Evolutionary conservation across 2,329 filamentous ascomycete genomes (phyloP).

Genomic region (Beauveria asiatica): DNA sequence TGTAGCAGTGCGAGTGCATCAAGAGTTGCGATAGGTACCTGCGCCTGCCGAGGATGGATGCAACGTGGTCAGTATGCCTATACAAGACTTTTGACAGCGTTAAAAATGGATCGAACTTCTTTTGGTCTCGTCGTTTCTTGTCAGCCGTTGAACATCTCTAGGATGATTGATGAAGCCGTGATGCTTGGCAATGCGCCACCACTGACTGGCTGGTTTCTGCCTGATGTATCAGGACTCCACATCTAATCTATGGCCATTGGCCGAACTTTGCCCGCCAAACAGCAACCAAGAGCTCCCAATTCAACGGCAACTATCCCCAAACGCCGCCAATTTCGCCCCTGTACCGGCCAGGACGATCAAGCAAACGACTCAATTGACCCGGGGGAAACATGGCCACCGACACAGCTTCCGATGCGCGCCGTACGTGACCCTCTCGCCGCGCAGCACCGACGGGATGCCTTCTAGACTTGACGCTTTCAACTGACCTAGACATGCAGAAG

Average conservation of each 20-base stretch:
- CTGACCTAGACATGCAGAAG: conserved; percentile 41
- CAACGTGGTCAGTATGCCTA: neutral
- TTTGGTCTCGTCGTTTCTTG: neutral
- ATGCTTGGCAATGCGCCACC: neutral
- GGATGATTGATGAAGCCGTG: neutral
- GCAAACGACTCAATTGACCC: conserved; percentile 24
- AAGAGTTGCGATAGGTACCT: neutral
- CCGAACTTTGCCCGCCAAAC: conserved; percentile 10
- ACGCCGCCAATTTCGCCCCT: neutral
- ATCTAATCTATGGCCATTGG: neutral
- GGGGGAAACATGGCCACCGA: conserved; percentile 28
- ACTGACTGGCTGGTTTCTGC: conserved; percentile 8
- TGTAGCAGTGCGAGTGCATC: neutral
- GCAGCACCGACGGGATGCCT: conserved; percentile 14
- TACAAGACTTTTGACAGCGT: neutral
- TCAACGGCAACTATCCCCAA: neutral
- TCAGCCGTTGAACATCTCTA: neutral
- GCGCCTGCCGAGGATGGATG: neutral
- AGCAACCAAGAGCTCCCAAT: conserved; percentile 14
- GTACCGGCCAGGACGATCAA: neutral
- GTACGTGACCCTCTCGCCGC: conserved; percentile 21
- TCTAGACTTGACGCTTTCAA: neutral
- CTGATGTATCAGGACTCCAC: conserved; percentile 10
- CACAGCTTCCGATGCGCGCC: conserved; percentile 28
- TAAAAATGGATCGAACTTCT: neutral